These are phyloP conservation scores for Patellifolia procumbens DNA, from an alignment of 179 eudicot species.

Conservation along the genomic window DNA sequence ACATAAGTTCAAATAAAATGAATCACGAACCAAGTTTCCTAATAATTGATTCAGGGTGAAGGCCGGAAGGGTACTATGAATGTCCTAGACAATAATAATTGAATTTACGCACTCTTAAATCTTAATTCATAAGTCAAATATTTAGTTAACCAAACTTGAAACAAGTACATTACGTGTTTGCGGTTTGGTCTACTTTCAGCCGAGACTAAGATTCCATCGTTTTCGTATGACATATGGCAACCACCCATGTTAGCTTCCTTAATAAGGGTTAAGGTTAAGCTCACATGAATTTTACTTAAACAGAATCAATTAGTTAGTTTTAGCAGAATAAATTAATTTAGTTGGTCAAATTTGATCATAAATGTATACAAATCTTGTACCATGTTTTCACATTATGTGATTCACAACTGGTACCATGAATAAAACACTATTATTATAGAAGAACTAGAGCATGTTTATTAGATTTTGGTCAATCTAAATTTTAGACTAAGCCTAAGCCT, in stretches of 20 bases:
- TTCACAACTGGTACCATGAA: too few species aligned
- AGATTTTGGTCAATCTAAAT: too few species aligned
- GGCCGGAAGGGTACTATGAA: background rate
- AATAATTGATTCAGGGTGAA: background rate
- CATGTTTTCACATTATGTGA: too few species aligned
- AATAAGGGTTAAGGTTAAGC: too few species aligned
- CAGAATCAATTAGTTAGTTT: too few species aligned
- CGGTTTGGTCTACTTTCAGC: background rate
- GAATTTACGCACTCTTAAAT: background rate
- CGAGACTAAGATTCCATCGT: background rate
- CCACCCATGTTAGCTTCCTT: background rate
- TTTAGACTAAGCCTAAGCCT: too few species aligned
- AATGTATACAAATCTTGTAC: too few species aligned
- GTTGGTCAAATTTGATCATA: too few species aligned
- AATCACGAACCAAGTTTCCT: background rate
- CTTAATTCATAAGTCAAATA: constrained; percentile 5
- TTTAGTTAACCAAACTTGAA: background rate
- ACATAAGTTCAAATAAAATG: background rate
- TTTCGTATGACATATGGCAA: background rate
- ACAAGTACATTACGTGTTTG: constrained; percentile 29
- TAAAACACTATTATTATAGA: too few species aligned
- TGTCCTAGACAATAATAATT: constrained; percentile 12
- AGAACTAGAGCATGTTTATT: too few species aligned
- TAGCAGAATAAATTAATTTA: too few species aligned
- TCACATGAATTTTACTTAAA: too few species aligned